These are phyloP conservation scores for Boletus eberwhitei DNA, from an alignment of 768 basidiomycete species.

Conservation along the genomic window DNA sequence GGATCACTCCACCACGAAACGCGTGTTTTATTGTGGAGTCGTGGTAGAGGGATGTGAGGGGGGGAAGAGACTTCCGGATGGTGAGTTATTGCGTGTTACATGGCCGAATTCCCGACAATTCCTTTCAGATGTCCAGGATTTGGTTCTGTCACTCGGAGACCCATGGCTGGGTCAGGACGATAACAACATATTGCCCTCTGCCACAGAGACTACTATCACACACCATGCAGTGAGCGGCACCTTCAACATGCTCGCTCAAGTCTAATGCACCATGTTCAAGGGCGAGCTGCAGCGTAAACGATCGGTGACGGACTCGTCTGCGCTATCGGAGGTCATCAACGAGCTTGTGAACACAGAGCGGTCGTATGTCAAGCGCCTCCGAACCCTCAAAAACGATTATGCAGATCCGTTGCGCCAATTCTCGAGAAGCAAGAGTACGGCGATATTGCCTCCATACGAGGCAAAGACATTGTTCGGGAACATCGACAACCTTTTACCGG, in stretches of 20 bases:
- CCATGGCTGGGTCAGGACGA: conserved; percentile 54
- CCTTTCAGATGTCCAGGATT: conserved; percentile 67
- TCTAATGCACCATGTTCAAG: conserved; percentile 21
- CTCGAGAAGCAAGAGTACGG: conserved; percentile 77
- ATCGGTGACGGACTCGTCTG: conserved; percentile 59
- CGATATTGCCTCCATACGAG: conserved; percentile 86
- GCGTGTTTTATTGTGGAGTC: conserved; percentile 87
- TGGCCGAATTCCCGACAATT: conserved; percentile 10
- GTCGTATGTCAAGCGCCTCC: conserved; percentile 81
- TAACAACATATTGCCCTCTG: conserved; percentile 44
- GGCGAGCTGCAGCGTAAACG: conserved; percentile 43
- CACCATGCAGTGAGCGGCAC: conserved; percentile 41
- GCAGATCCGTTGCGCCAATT: conserved; percentile 89
- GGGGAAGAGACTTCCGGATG: conserved; percentile 64
- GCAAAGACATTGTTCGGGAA: conserved; percentile 94
- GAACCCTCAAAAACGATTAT: conserved; percentile 81
- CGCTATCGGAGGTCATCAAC: conserved; percentile 70
- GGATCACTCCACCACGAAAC: conserved; percentile 53
- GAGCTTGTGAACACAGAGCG: conserved; percentile 89
- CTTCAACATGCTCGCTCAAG: background rate
- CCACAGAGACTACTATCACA: conserved; percentile 36
- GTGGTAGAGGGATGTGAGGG: conserved; percentile 82
- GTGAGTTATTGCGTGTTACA: conserved; percentile 34
- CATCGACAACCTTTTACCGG: conserved; percentile 81
- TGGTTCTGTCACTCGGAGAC: conserved; percentile 74